Percentiles rank a stretch among this genome's conserved stretches.
Evolutionary conservation across 2,329 filamentous ascomycete genomes (phyloP).

Genomic region (Daldinia sp.): DNA sequence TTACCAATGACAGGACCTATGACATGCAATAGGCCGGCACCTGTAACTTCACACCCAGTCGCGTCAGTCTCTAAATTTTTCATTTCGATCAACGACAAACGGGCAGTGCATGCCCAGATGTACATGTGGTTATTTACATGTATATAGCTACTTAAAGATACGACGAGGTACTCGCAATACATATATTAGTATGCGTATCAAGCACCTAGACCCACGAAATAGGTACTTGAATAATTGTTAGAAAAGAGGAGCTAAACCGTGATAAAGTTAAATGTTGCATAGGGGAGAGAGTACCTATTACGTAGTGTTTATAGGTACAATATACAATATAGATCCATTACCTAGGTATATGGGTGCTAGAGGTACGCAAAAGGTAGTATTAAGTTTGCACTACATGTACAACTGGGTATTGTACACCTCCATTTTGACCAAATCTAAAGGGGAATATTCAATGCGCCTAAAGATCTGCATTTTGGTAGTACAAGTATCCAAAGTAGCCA

Average conservation of each 20-base stretch:
- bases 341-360: neutral
- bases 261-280: no score
- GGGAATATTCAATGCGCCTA: constrained; percentile 28
- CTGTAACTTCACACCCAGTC: neutral
- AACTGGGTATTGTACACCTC: neutral
- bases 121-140: neutral
- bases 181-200: neutral
- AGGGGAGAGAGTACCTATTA: no score
- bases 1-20: neutral
- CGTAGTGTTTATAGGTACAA: neutral
- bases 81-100: neutral
- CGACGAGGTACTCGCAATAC: neutral
- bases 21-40: constrained; percentile 13
- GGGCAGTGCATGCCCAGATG: neutral
- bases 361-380: neutral
- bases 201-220: no score
- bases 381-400: constrained; percentile 3
- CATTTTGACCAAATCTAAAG: neutral
- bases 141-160: no score
- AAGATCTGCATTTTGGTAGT: constrained; percentile 32
- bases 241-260: no score
- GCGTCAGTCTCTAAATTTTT: neutral
- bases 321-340: no score
- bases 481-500: constrained; percentile 22
- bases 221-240: no score